These are phyloP conservation scores for Blepharisma stoltei DNA, from an alignment of 73 alveolate genomes.

Conservation along the genomic window DNA sequence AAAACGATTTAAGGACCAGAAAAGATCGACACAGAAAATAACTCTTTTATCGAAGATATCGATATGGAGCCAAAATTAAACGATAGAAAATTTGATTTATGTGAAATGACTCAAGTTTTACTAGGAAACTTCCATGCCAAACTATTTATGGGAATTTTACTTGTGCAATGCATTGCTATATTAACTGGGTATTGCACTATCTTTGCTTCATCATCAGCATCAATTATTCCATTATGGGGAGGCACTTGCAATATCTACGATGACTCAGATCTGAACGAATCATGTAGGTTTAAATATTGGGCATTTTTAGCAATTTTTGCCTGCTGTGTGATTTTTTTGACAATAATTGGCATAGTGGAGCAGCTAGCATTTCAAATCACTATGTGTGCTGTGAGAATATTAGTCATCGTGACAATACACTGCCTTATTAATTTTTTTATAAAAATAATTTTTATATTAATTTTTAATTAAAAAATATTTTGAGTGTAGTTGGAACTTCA, in stretches of 20 bases:
- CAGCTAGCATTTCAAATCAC: background rate
- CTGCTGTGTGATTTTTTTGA: background rate
- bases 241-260: constrained; percentile 9
- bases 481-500: background rate
- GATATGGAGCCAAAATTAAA: background rate
- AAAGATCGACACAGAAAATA: no score
- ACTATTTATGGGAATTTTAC: background rate
- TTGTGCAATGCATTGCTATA: background rate
- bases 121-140: background rate
- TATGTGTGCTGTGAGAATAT: background rate
- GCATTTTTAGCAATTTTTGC: background rate
- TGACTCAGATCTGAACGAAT: background rate
- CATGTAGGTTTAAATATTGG: constrained; percentile 7
- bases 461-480: no score
- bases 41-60: background rate
- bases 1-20: no score
- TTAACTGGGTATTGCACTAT: constrained; percentile 3
- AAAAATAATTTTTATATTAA: no score
- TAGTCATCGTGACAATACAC: background rate
- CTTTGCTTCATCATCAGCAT: constrained; percentile 9
- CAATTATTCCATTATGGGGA: constrained; percentile 12
- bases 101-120: constrained; percentile 8
- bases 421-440: no score
- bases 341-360: background rate
- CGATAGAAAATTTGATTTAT: background rate